phyloP scores from a whole-genome alignment of 768 basidiomycete genomes.

The Fistulinella prunicolor region DNA sequence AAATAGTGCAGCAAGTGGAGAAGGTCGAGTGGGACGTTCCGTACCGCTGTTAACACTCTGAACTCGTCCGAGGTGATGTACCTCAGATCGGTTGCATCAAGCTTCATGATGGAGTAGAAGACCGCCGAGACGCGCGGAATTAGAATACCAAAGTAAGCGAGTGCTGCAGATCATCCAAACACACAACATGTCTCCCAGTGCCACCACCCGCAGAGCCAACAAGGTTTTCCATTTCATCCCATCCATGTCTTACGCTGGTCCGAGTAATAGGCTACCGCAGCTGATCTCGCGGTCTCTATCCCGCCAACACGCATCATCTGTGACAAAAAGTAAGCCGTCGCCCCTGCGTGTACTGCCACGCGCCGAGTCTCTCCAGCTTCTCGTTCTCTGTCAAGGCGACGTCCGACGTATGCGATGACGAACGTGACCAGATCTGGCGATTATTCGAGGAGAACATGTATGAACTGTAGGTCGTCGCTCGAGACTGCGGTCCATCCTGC shows the following conservation, averaged over 20 bases:
- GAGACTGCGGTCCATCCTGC: not conserved
- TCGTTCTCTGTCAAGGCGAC: conserved; percentile 25
- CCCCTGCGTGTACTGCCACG: not conserved
- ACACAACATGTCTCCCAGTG: conserved; percentile 17
- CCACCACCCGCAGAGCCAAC: conserved; percentile 31
- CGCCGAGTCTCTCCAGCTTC: conserved; percentile 14
- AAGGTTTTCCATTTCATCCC: conserved; percentile 25
- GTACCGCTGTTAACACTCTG: conserved; percentile 90
- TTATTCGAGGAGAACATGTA: conserved; percentile 59
- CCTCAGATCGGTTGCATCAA: conserved; percentile 91
- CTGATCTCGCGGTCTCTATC: conserved; percentile 19
- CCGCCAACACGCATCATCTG: conserved; percentile 2
- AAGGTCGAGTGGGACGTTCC: conserved; percentile 3
- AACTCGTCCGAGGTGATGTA: conserved; percentile 94
- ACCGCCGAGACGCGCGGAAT: conserved; percentile 2
- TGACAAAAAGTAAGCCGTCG: conserved; percentile 16
- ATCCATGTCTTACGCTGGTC: not conserved
- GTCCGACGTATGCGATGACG: conserved; percentile 33
- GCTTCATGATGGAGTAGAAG: conserved; percentile 59
- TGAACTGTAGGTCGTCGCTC: conserved; percentile 29
- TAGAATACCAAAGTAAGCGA: conserved; percentile 5
- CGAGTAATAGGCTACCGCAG: conserved; percentile 19
- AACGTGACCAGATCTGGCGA: conserved; percentile 49
- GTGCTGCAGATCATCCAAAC: too few species aligned
- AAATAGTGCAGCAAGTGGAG: conserved; percentile 3